phyloP scores from a whole-genome alignment of 768 basidiomycete genomes.

The Rickenella mellea region DNA sequence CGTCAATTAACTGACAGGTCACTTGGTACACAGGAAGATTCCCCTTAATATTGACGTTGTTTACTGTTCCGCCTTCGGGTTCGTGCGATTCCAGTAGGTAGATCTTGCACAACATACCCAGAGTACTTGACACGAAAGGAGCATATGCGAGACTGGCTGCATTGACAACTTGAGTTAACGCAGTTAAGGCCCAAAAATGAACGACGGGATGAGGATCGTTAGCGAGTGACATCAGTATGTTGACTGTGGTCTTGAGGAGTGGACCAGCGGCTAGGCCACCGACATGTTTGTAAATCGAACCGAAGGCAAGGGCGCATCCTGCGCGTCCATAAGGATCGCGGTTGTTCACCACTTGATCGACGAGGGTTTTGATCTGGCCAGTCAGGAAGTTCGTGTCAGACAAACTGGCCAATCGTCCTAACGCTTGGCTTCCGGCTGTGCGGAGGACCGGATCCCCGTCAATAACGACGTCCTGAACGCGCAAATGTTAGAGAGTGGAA shows the following conservation, averaged over 20 bases:
- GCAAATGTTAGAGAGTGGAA: slow-evolving; percentile 5
- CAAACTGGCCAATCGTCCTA: slow-evolving; percentile 79
- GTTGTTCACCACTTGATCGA: slow-evolving; percentile 90
- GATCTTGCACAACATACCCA: slow-evolving; percentile 85
- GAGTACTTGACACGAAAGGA: slow-evolving; percentile 78
- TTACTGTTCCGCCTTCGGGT: slow-evolving; percentile 77
- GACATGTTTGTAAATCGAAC: slow-evolving; percentile 83
- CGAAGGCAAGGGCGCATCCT: slow-evolving; percentile 88
- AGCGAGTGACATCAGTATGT: slow-evolving; percentile 88
- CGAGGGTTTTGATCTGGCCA: slow-evolving; percentile 78
- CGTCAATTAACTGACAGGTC: slow-evolving; percentile 86
- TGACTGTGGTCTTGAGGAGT: slow-evolving; percentile 89
- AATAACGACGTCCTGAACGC: slow-evolving; percentile 58
- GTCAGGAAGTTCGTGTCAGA: slow-evolving; percentile 80
- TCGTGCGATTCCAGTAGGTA: slow-evolving; percentile 90
- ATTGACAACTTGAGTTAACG: slow-evolving; percentile 79
- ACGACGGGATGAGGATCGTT: slow-evolving; percentile 96
- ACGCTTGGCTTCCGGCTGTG: slow-evolving; percentile 73
- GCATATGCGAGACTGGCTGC: slow-evolving; percentile 88
- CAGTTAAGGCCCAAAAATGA: slow-evolving; percentile 86
- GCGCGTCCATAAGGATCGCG: slow-evolving; percentile 88
- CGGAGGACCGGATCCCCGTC: slow-evolving; percentile 75
- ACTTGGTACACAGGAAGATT: slow-evolving; percentile 89
- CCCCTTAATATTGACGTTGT: slow-evolving; percentile 78
- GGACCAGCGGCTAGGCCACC: slow-evolving; percentile 94